Base-by-base conservation (phyloP, 495 filamentous ascomycete species). In the Penicillium arizonense region DNA sequence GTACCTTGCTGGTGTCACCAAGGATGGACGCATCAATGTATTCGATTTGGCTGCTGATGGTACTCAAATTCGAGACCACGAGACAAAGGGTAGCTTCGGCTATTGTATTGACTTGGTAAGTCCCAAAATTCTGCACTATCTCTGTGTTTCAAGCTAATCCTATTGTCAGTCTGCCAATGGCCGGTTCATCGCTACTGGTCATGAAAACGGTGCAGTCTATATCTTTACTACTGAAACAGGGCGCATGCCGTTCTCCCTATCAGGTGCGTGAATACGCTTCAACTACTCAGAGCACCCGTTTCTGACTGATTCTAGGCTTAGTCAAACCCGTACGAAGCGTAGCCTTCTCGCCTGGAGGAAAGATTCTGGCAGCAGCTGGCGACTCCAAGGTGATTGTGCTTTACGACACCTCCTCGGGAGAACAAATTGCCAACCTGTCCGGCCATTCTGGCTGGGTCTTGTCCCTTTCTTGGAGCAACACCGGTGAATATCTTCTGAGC, bases 171-270 rank as follows among this genome's bases (percentile, higher is more conserved):
- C 84, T 44, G 52, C 78, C 26, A 87, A 98, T 69, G 93, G 91
- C 46, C 82, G 80, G 51, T 84, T 93, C 60, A 91, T 92, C 42
- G 94, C 93, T 8, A 92, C 86, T 50, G 94, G 94, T 0, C 95
- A 98, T 69, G 85, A 96, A 67, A 96, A 89, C 65, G 94, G 94
- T 21, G 85, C 83, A n/a, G 82, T 98, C 45, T 96, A 96, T 63
- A 85, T 98, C 34, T 97, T 97, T 75, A 90, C 86, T 69, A 96
- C 96, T 61, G 85, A 90, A 61, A 90, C 89, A 0, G 89, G 88
- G 13, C 85, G 89, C 45, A 82, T 97, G 68, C 77, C 87, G 3
- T 94, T 96, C 69, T 95, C 90, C 20, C 75, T 97, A 48, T 83
- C 88, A 42, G 87, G 91, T 91, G 77, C 50, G 79, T 62, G n/a